A percentile compares a stretch with the other conserved stretches of the same genome.
These are phyloP conservation scores for Penicillium sp. DNA, from an alignment of 2,329 filamentous ascomycete species.

Conservation along the genomic window DNA sequence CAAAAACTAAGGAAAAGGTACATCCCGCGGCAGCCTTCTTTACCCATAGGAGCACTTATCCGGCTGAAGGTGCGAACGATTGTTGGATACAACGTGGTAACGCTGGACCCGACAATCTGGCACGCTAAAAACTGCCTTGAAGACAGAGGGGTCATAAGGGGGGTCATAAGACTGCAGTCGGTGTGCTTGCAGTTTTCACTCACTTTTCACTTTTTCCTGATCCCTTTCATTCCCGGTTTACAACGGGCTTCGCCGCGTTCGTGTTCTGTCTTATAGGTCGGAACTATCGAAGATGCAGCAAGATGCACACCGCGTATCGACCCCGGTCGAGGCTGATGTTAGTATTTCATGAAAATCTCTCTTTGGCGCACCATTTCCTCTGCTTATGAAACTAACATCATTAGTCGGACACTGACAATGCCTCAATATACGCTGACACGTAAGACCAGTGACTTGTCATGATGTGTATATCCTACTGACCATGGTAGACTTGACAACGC, in stretches of 20 bases:
- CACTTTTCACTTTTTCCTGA: slow-evolving; percentile 12
- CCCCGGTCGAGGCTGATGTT: slow-evolving; percentile 31
- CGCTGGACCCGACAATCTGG: slow-evolving; percentile 15
- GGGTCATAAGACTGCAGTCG: slow-evolving; percentile 20
- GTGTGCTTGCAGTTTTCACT: slow-evolving; percentile 14
- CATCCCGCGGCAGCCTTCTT: not conserved
- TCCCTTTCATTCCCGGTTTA: slow-evolving; percentile 14
- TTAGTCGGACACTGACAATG: slow-evolving; percentile 27
- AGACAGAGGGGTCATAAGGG: slow-evolving; percentile 19
- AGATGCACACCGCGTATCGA: slow-evolving; percentile 9
- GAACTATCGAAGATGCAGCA: slow-evolving; percentile 8
- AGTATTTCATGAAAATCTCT: slow-evolving; percentile 9
- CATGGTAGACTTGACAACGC: slow-evolving; percentile 24
- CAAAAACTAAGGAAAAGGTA: slow-evolving; percentile 3
- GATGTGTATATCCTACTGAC: slow-evolving; percentile 8
- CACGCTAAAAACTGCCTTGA: slow-evolving; percentile 17
- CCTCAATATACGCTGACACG: slow-evolving; percentile 31
- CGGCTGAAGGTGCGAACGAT: not conserved
- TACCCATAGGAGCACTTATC: not conserved
- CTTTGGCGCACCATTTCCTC: not conserved
- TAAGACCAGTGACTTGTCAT: slow-evolving; percentile 17
- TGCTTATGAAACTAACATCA: not conserved
- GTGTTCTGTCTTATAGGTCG: not conserved
- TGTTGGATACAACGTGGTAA: slow-evolving; percentile 1
- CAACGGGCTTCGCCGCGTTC: not conserved